Conservation (phyloP, 495 filamentous ascomycete genomes). For the Podospora anserina region DNA sequence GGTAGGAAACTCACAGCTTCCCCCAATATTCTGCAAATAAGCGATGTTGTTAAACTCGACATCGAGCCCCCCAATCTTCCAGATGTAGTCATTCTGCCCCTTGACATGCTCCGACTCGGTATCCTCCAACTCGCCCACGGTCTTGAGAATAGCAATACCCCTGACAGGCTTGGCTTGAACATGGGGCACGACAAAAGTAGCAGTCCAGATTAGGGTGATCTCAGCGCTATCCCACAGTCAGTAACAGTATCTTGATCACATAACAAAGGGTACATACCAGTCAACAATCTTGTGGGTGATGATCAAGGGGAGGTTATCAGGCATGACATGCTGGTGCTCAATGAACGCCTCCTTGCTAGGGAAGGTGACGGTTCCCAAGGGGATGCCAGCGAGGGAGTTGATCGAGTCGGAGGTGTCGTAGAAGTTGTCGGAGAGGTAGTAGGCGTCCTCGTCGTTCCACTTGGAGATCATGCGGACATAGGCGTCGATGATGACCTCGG, state of each 20-base stretch:
- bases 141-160: constrained; percentile 29
- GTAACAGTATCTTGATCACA: not conserved
- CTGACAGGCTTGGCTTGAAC: constrained; percentile 17
- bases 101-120: not conserved
- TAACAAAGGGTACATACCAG: not conserved
- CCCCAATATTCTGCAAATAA: constrained; percentile 29
- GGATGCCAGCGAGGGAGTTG: constrained; percentile 29
- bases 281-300: constrained; percentile 11
- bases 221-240: constrained; percentile 25
- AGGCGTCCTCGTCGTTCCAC: constrained; percentile 28
- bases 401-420: constrained; percentile 33
- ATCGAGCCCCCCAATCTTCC: constrained; percentile 32
- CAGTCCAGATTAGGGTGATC: constrained; percentile 31
- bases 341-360: constrained; percentile 27
- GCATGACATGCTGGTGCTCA: constrained; percentile 18
- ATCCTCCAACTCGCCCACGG: constrained; percentile 11
- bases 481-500: constrained; percentile 23
- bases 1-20: constrained; percentile 16
- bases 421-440: constrained; percentile 26
- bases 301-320: constrained; percentile 15
- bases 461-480: constrained; percentile 28
- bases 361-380: constrained; percentile 30
- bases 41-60: constrained; percentile 35
- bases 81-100: constrained; percentile 7
- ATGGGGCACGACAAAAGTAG: constrained; percentile 20